Evolutionary conservation across 352 stramenopile genomes (phyloP), one percentile per base, ranked within the genome.

Genomic region (Pythium biforme): DNA sequence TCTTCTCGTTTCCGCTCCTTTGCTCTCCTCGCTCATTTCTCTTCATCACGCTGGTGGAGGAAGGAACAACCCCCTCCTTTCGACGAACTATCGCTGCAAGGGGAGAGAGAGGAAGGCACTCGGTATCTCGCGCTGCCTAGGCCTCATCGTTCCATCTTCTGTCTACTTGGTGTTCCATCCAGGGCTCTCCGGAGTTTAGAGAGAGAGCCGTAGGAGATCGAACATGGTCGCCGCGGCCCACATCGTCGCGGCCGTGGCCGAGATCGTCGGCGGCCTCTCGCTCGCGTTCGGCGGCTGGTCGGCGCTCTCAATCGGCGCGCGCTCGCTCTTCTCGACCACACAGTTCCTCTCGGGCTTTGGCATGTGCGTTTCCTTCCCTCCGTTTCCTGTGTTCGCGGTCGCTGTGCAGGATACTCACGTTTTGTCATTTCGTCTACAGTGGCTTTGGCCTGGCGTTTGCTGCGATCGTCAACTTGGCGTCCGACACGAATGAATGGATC

Each of bases 211-310:
- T 4, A 4, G 4, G 17, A n/a, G 37, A 26, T 20, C 9, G 26
- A 81, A 31, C 61, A 88, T 88, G 79, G 73, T 77, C 59, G 68
- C 81, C 55, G 75, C 62, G 51, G 70, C 70, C 54, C 74, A 81
- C 69, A 82, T 93, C 57, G 84, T 93, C 72, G 81, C 82, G 66
- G 79, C 77, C 64, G 79, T 92, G 67, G 79, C 90, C 67, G 83
- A 81, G 64, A 82, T 90, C 69, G 57, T 93, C 27, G 83, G 86
- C 71, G 86, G 86, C 37, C 69, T 95, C 53, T 92, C 83, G 72
- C 73, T 92, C n/a, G 75, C 84, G n/a, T 92, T 90, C 50, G 86
- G 81, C 67, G 86, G 86, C 26, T 95, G 86, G 86, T 95, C 86
- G 48, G 79, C 84, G 58, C 76, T 95, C 22, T 94, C 84, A 26